Percentiles rank a stretch among this genome's conserved stretches.
These are phyloP conservation scores for Colletotrichum magnum DNA, from an alignment of 2,329 filamentous ascomycete species.

Conservation along the genomic window DNA sequence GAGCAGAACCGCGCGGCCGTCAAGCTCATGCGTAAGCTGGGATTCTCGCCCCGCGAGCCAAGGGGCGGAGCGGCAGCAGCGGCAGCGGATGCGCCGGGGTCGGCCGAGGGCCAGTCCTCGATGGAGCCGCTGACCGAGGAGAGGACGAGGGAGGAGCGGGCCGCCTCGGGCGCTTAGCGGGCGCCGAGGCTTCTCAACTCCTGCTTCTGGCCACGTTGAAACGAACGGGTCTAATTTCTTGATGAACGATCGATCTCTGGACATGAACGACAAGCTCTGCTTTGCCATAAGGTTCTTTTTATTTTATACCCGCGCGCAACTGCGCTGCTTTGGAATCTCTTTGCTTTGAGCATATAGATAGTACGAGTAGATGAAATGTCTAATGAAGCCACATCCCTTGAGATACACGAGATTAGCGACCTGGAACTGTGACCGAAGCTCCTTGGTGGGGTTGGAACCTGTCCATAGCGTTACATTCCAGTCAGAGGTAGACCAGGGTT, in stretches of 20 bases:
- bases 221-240: neutral
- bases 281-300: constrained; percentile 3
- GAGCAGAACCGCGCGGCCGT: constrained; percentile 45
- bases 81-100: constrained; percentile 36
- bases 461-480: too few species aligned
- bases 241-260: neutral
- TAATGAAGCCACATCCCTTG: constrained; percentile 10
- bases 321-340: constrained; percentile 2
- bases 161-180: neutral
- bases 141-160: constrained; percentile 25
- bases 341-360: constrained; percentile 1
- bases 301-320: constrained; percentile 18
- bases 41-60: constrained; percentile 48
- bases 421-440: neutral
- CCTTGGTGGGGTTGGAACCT: too few species aligned
- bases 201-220: neutral
- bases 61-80: constrained; percentile 40
- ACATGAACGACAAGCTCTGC: neutral
- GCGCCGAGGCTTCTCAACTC: neutral
- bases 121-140: constrained; percentile 34
- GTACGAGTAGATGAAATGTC: constrained; percentile 20
- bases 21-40: constrained; percentile 58
- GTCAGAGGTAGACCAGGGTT: too few species aligned
- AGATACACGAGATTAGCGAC: neutral
- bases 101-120: constrained; percentile 37